These are phyloP conservation scores for Lepidium aucheri DNA, from an alignment of 345 rosid species.

Conservation along the genomic window DNA sequence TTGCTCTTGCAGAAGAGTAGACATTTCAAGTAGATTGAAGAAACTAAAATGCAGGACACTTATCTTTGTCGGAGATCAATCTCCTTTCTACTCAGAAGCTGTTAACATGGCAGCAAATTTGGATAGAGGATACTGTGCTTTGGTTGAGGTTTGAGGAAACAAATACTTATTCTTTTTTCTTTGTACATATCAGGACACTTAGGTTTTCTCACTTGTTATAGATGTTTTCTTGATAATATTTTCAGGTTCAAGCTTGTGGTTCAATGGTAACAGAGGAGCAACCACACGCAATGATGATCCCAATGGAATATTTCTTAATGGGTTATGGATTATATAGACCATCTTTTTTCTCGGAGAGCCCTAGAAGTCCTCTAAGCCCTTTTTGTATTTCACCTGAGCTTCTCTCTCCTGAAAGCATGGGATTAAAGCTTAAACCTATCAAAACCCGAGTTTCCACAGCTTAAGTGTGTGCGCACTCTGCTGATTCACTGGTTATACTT, in stretches of 20 bases:
- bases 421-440: slow-evolving; percentile 94
- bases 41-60: slow-evolving; percentile 79
- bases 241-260: slow-evolving; percentile 96
- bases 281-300: slow-evolving; percentile 94
- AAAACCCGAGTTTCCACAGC: slow-evolving; percentile 51
- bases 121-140: slow-evolving; percentile 82
- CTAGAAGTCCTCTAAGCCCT: slow-evolving; percentile 85
- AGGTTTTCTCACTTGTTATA: background rate
- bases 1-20: slow-evolving; percentile 61
- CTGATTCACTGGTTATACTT: slow-evolving; percentile 6
- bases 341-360: slow-evolving; percentile 56
- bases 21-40: slow-evolving; percentile 62
- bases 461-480: background rate
- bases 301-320: slow-evolving; percentile 92
- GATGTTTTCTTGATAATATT: background rate
- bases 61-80: slow-evolving; percentile 79
- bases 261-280: slow-evolving; percentile 99
- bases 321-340: slow-evolving; percentile 85
- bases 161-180: background rate
- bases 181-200: background rate
- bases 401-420: slow-evolving; percentile 98
- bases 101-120: slow-evolving; percentile 70
- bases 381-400: slow-evolving; percentile 91
- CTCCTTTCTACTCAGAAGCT: slow-evolving; percentile 88
- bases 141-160: slow-evolving; percentile 69